A percentile compares a stretch with the other conserved stretches of the same genome.
Evolutionary conservation across 2,329 filamentous ascomycete species (phyloP).

Genomic region (Lithohypha guttulata): DNA sequence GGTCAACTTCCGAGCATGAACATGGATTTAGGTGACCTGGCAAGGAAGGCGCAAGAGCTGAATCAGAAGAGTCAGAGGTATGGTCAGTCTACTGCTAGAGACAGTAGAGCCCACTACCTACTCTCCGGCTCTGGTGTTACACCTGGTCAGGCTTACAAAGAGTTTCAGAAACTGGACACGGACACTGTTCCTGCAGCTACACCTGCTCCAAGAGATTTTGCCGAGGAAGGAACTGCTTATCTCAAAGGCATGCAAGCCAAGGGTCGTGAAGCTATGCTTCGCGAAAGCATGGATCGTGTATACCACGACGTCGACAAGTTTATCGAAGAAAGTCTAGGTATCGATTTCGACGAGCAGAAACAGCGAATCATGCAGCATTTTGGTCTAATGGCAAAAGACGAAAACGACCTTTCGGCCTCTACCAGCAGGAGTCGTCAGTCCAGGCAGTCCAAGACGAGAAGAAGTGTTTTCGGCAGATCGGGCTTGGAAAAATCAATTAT

Average conservation of each 20-base stretch:
- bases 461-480: conserved; percentile 57
- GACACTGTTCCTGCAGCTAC: conserved; percentile 7
- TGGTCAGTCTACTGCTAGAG: conserved; percentile 31
- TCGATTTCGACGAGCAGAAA: conserved; percentile 92
- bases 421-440: conserved; percentile 41
- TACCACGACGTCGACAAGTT: conserved; percentile 88
- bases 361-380: conserved; percentile 94
- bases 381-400: conserved; percentile 55
- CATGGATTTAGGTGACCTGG: conserved; percentile 80
- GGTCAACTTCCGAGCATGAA: conserved; percentile 82
- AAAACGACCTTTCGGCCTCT: conserved; percentile 29
- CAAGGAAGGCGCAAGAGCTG: conserved; percentile 63
- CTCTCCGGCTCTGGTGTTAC: conserved; percentile 90
- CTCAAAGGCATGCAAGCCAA: conserved; percentile 78
- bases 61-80: conserved; percentile 51
- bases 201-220: conserved; percentile 8
- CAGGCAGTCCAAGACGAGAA: conserved; percentile 25
- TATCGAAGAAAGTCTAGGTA: conserved; percentile 83
- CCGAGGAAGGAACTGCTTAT: conserved; percentile 38
- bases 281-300: conserved; percentile 80
- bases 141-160: conserved; percentile 71
- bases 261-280: conserved; percentile 81
- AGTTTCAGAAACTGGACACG: conserved; percentile 72
- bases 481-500: conserved; percentile 75
- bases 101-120: conserved; percentile 64